Conservation (phyloP, 768 basidiomycete genomes). For the Gymnopilus dilepis region DNA sequence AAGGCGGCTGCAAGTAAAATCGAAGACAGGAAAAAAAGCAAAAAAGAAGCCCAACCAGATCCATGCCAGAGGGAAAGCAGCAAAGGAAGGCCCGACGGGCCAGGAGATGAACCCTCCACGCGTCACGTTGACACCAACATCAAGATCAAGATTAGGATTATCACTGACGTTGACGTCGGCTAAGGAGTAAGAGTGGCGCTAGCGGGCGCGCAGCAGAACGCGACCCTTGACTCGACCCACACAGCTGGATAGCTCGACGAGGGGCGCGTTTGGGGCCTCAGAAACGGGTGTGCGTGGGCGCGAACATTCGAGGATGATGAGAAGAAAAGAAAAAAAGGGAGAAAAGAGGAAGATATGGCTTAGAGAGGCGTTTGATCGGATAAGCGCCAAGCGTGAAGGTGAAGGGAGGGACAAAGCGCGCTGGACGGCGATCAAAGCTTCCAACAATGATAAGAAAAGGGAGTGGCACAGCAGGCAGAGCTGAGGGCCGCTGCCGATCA, state of each 20-base stretch:
- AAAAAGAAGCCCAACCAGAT: too few relatives aligned
- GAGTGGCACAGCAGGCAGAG: too few relatives aligned
- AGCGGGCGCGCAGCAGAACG: slow-evolving; percentile 18
- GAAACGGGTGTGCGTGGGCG: not conserved
- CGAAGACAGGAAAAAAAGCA: not conserved
- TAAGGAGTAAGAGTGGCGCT: not conserved
- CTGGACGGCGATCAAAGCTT: too few relatives aligned
- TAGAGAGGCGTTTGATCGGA: not conserved
- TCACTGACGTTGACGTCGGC: not conserved
- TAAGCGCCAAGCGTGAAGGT: too few relatives aligned
- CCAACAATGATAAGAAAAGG: too few relatives aligned
- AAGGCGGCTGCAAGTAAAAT: too few relatives aligned
- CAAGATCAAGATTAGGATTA: too few relatives aligned
- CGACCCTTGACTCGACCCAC: too few relatives aligned
- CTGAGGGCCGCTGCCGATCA: too few relatives aligned
- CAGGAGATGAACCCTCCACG: not conserved
- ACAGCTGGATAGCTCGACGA: not conserved
- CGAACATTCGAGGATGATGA: not conserved
- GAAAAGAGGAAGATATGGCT: not conserved
- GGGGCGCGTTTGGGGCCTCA: not conserved
- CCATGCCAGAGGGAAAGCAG: not conserved
- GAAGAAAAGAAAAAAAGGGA: not conserved
- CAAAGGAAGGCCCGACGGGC: too few relatives aligned
- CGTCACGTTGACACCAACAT: too few relatives aligned
- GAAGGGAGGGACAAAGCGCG: too few relatives aligned